Conservation (phyloP, 768 basidiomycete genomes). For the Termitomyces sp. region DNA sequence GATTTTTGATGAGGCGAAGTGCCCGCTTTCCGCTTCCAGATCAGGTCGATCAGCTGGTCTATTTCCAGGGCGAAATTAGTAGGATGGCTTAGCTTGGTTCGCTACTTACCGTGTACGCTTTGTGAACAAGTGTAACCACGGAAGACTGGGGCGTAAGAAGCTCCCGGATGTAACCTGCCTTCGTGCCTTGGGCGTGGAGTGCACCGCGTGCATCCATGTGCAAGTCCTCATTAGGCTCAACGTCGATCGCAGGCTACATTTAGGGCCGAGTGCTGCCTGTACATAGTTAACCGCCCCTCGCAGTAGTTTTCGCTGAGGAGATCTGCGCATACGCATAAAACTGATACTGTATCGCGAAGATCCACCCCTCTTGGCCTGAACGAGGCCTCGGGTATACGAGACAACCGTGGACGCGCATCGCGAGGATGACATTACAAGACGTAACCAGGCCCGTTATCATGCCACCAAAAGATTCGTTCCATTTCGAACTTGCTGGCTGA, state of each 20-base stretch:
- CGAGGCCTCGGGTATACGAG: slow-evolving; percentile 6
- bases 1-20: neutral
- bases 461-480: slow-evolving; percentile 1
- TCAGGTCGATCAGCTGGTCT: slow-evolving; percentile 7
- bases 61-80: neutral
- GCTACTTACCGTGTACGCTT: neutral
- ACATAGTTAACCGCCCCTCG: neutral
- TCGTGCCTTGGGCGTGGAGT: neutral
- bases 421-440: slow-evolving; percentile 4
- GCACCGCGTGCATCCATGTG: neutral
- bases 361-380: neutral
- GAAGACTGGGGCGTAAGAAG: neutral
- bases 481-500: slow-evolving; percentile 5
- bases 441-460: slow-evolving; percentile 6
- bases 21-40: neutral
- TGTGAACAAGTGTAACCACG: neutral
- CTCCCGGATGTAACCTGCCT: neutral
- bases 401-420: neutral
- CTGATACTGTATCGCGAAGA: neutral
- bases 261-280: neutral
- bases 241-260: slow-evolving; percentile 5
- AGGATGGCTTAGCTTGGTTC: neutral
- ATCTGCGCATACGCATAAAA: slow-evolving; percentile 1
- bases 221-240: neutral
- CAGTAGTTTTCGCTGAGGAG: neutral